Base-by-base conservation (phyloP, 1,284 basidiomycete genomes). In the Cryptococcus hybrid region DNA sequence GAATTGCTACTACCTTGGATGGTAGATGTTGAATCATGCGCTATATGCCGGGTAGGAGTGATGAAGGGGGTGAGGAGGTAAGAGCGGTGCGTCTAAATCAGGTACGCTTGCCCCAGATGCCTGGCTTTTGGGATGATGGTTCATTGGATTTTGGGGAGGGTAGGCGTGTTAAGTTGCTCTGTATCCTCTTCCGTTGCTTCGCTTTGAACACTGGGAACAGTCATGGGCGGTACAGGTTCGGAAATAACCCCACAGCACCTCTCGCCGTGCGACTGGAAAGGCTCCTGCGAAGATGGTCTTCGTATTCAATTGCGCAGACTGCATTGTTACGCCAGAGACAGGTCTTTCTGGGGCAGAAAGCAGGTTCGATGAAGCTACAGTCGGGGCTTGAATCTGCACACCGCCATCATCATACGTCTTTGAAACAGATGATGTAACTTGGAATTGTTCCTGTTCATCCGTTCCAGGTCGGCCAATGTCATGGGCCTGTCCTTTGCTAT, bases 251-350 rank as follows among this genome's bases (percentile, higher is more conserved):
- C 7, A 65, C 51, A 4, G 60, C 70, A 2, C 60, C 62, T 36
- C 70, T 60, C 9, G 73, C 72, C 1, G 75, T 74, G 5, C 73
- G 66, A 52, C 67, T 67, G 0, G 74, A 76, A 9, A 75, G 44
- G 44, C 64, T 70, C 15, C 75, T 59, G 7, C 69, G 59, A 1
- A 77, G 66, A 52, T 77, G 73, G 3, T 61, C 52, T 52, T 75
- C 73, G 55, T 73, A 77, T 56, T 77, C 74, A 76, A 77, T 49
- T 58, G 67, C 2, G 60, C 62, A 2, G 75, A 77, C 2, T 60
- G 64, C 47, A 64, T 63, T 0, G 74, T 76, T 15, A 51, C 66
- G 7, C 75, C 61, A 2, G 75, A 77, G 0, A 57, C 43, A 0
- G 75, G 63, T 49, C 75, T 66, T 35, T 73, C 70, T 2, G 60